Conservation (phyloP, 192 early-diverging fungal genomes). For the Backusella luteola region DNA sequence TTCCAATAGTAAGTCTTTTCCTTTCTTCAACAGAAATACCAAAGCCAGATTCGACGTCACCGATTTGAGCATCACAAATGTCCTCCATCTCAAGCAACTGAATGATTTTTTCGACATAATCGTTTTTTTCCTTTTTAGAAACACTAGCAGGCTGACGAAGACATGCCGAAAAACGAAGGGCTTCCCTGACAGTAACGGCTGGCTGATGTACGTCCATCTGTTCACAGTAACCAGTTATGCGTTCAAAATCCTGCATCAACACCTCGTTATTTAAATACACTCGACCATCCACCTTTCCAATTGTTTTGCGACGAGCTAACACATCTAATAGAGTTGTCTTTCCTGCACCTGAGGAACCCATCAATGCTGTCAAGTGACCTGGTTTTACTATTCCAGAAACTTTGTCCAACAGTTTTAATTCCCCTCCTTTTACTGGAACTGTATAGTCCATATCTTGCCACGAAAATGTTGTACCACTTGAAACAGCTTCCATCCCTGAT, state of each 20-base stretch:
- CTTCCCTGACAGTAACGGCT: slow-evolving; percentile 88
- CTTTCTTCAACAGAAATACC: slow-evolving; percentile 84
- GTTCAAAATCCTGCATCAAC: slow-evolving; percentile 49
- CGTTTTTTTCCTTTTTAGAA: slow-evolving; percentile 44
- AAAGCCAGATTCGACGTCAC: slow-evolving; percentile 42
- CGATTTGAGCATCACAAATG: slow-evolving; percentile 58
- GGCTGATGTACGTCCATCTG: slow-evolving; percentile 87
- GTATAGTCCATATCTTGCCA: slow-evolving; percentile 69
- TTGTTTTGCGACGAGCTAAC: slow-evolving; percentile 75
- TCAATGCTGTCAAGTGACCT: slow-evolving; percentile 82
- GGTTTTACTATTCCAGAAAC: slow-evolving; percentile 70
- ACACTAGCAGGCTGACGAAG: slow-evolving; percentile 63
- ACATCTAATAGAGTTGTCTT: slow-evolving; percentile 78
- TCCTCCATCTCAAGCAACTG: slow-evolving; percentile 55
- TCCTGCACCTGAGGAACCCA: slow-evolving; percentile 90
- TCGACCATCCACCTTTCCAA: slow-evolving; percentile 56
- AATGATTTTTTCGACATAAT: slow-evolving; percentile 50
- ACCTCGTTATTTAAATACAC: slow-evolving; percentile 57
- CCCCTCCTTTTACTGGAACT: slow-evolving; percentile 58
- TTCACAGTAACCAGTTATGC: slow-evolving; percentile 76
- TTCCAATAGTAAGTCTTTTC: slow-evolving; percentile 79
- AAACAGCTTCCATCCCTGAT: slow-evolving; percentile 39
- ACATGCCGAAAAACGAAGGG: slow-evolving; percentile 76
- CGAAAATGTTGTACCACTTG: slow-evolving; percentile 49
- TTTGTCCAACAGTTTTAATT: slow-evolving; percentile 62